Percentiles rank a stretch among this genome's conserved stretches.
Conservation (phyloP, 306 rosid species). For the Castanea mollissima region DNA sequence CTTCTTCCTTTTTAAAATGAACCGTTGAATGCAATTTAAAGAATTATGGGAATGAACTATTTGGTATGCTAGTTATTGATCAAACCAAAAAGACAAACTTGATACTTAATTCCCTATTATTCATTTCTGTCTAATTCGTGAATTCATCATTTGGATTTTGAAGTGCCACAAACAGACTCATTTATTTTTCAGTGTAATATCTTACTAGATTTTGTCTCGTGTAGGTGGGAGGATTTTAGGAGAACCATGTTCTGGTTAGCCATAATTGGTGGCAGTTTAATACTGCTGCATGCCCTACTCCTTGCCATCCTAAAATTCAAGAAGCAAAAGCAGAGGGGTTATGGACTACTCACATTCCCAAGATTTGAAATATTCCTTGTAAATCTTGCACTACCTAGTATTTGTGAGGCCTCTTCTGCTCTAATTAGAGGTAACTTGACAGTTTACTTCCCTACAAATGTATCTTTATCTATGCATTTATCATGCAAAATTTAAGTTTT, state of each 20-base stretch:
- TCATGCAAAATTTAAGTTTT: not conserved
- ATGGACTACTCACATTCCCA: conserved; percentile 80
- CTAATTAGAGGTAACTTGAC: conserved; percentile 57
- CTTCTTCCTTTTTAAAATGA: too few relatives aligned
- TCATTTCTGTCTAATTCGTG: not conserved
- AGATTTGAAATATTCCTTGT: conserved; percentile 82
- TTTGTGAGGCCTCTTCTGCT: conserved; percentile 64
- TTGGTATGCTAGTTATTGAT: not conserved
- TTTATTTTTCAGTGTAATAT: not conserved
- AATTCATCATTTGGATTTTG: not conserved
- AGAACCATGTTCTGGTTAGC: conserved; percentile 88
- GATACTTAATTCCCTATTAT: not conserved
- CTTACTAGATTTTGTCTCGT: not conserved
- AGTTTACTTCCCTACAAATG: not conserved
- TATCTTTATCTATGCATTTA: conserved; percentile 1
- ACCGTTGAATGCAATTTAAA: not conserved
- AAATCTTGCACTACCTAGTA: conserved; percentile 70
- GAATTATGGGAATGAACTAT: not conserved
- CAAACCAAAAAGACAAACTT: not conserved
- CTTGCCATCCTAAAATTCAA: conserved; percentile 57
- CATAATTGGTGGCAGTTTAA: conserved; percentile 58
- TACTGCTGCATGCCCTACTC: conserved; percentile 61
- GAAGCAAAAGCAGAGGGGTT: conserved; percentile 40
- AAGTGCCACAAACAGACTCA: not conserved
- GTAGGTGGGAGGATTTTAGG: conserved; percentile 75